Percentiles rank a stretch among this genome's conserved stretches.
phyloP scores from a whole-genome alignment of 495 filamentous ascomycete species.

The Neurospora terricola region DNA sequence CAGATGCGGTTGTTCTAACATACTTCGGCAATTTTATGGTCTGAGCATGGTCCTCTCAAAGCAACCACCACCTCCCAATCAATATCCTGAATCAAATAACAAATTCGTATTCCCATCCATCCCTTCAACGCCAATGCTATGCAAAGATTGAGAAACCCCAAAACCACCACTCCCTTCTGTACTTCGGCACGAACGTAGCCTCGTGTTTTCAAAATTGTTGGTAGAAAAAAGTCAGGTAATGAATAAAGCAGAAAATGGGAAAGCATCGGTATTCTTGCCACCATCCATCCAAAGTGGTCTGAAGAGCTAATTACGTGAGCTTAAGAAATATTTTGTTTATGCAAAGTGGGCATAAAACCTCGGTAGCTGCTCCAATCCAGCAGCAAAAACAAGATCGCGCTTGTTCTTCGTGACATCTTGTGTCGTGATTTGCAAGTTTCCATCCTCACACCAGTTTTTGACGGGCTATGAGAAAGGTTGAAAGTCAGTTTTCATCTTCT shows the following conservation, averaged over 20 bases:
- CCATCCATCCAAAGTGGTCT: background rate
- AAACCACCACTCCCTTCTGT: background rate
- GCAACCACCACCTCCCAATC: background rate
- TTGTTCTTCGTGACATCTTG: conserved; percentile 19
- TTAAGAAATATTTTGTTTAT: background rate
- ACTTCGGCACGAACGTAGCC: background rate
- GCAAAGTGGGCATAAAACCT: background rate
- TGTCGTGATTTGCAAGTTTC: conserved; percentile 31
- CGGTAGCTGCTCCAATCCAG: conserved; percentile 8
- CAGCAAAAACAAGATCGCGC: conserved; percentile 17
- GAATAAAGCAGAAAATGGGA: background rate
- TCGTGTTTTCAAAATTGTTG: background rate
- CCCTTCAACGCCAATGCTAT: background rate
- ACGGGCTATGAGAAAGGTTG: conserved; percentile 42
- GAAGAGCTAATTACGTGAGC: background rate
- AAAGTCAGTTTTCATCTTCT: conserved; percentile 15
- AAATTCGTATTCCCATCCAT: background rate
- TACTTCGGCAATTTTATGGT: background rate
- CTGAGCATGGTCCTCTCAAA: background rate
- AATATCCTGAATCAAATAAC: background rate
- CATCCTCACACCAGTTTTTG: conserved; percentile 69
- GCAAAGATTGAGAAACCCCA: background rate
- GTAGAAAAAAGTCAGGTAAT: background rate
- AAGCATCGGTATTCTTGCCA: background rate
- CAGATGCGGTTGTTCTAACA: background rate